A percentile compares a stretch with the other conserved stretches of the same genome.
These are phyloP conservation scores for Thalassiosira mediterranea DNA, from an alignment of 352 stramenopile species.

Conservation along the genomic window DNA sequence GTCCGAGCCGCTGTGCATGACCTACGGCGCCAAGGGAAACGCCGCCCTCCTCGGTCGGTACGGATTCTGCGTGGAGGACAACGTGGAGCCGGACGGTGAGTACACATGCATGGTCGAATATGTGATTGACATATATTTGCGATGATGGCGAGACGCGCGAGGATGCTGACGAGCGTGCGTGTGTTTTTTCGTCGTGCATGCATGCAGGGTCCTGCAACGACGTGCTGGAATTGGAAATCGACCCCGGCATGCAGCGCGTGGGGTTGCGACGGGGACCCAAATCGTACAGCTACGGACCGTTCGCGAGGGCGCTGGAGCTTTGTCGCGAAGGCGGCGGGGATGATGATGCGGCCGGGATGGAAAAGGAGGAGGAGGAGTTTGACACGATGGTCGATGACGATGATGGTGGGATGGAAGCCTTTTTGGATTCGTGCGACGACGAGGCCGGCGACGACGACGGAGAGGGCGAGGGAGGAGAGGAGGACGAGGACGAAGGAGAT, in stretches of 20 bases:
- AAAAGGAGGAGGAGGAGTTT: neutral
- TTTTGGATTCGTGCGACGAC: neutral
- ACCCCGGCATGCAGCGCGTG: slow-evolving; percentile 18
- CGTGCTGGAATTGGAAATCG: slow-evolving; percentile 62
- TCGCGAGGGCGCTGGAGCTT: neutral
- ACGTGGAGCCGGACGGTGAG: slow-evolving; percentile 75
- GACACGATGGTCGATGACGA: no score
- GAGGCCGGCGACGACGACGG: neutral
- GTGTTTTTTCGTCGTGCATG: neutral
- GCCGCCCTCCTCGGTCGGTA: slow-evolving; percentile 69
- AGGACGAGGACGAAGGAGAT: neutral
- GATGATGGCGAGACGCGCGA: neutral
- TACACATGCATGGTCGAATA: neutral
- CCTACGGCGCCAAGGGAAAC: slow-evolving; percentile 77
- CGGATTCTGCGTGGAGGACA: slow-evolving; percentile 73
- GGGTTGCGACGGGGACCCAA: slow-evolving; percentile 70
- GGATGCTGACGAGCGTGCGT: neutral
- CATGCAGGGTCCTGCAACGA: slow-evolving; percentile 74
- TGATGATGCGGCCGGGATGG: neutral
- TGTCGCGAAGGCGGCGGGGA: neutral
- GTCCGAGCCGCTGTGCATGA: slow-evolving; percentile 50
- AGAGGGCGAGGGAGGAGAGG: neutral
- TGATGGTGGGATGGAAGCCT: slow-evolving; percentile 1
- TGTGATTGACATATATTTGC: neutral
- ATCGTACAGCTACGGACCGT: slow-evolving; percentile 37